Evolutionary conservation across 106 monocot genomes (phyloP), one percentile per base, ranked within the genome.

Genomic region (Vanilla planifolia): DNA sequence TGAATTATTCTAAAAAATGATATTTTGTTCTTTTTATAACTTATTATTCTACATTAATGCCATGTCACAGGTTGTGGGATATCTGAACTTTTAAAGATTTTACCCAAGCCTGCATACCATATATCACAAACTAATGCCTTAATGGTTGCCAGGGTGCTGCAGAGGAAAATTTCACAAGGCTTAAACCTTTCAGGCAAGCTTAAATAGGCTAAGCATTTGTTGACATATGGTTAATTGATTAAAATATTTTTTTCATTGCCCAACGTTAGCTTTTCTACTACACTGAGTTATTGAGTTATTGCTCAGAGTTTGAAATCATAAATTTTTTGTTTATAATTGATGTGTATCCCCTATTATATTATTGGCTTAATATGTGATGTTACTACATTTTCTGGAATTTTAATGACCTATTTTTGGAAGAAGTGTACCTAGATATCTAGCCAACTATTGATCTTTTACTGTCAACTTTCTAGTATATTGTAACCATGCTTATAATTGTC

Each of bases 161-260:
- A 48, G 25, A 55, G 61, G 14, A 75, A 25, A 43, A 1, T 67
- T 52, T 2, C 37, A 62, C 68, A 63, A 20, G 55, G 43, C 37
- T 46, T 62, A 28, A 68, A 62, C 47, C 33, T 47, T 26, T 55
- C 75, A 63, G 75, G 75, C 53, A 75, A 19, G 61, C 23, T 24
- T 20, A 20, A 15, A 21, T 33, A 33, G 34, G 17, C 27, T 57
- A 34, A 6, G 35, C 11, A 55, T 6, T 57, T 34, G 19, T 34
- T 34, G 17, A 57, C 17, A 10, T 48, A 26, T 35, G 37, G n/a
- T 35, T 1, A 42, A 5, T n/a, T 30, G 2, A 16, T 61, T 52
- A 17, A 28, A 34, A 23, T 47, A 50, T 1, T 23, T 14, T 33
- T 14, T 10, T 7, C 20, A 59, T 41, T 41, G 5, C 5, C 25